Percentiles rank a stretch among this genome's conserved stretches.
phyloP scores from a whole-genome alignment of 2,329 filamentous ascomycete species.

The Reticulascus tulasneorum region DNA sequence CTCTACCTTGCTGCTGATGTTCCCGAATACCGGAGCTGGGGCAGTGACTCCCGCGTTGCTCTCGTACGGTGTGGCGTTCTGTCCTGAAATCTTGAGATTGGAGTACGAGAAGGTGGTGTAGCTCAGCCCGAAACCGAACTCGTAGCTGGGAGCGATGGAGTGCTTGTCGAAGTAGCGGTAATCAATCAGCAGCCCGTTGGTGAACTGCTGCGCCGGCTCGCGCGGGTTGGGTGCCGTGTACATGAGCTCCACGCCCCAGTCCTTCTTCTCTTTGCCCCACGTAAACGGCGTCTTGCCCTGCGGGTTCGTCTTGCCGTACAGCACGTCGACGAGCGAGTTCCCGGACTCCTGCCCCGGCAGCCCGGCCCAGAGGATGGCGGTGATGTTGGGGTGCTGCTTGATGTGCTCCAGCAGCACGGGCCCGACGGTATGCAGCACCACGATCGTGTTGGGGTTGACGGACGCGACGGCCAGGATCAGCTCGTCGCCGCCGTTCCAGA shows the following conservation, averaged over 20 bases:
- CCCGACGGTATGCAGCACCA: conserved; percentile 62
- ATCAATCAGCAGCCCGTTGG: conserved; percentile 73
- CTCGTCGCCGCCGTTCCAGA: too few relatives aligned
- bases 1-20: conserved; percentile 19
- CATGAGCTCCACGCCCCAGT: conserved; percentile 69
- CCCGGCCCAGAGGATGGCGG: conserved; percentile 50
- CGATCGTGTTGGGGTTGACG: conserved; percentile 58
- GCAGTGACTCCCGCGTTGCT: too few relatives aligned
- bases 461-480: conserved; percentile 54
- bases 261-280: conserved; percentile 57
- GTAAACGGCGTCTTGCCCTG: conserved; percentile 75
- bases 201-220: conserved; percentile 70
- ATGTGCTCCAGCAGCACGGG: conserved; percentile 21
- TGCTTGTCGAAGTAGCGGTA: conserved; percentile 78
- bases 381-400: conserved; percentile 43
- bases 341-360: conserved; percentile 54
- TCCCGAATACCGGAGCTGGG: not conserved
- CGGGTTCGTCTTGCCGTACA: conserved; percentile 43
- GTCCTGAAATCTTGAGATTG: conserved; percentile 37
- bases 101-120: conserved; percentile 64
- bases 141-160: conserved; percentile 64
- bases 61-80: too few relatives aligned
- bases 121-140: conserved; percentile 74
- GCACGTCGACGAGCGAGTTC: conserved; percentile 38
- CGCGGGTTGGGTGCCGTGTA: conserved; percentile 47